Percentiles rank a stretch among this genome's conserved stretches.
phyloP scores from a whole-genome alignment of 495 filamentous ascomycete genomes.

The Lineolata rhizophorae region DNA sequence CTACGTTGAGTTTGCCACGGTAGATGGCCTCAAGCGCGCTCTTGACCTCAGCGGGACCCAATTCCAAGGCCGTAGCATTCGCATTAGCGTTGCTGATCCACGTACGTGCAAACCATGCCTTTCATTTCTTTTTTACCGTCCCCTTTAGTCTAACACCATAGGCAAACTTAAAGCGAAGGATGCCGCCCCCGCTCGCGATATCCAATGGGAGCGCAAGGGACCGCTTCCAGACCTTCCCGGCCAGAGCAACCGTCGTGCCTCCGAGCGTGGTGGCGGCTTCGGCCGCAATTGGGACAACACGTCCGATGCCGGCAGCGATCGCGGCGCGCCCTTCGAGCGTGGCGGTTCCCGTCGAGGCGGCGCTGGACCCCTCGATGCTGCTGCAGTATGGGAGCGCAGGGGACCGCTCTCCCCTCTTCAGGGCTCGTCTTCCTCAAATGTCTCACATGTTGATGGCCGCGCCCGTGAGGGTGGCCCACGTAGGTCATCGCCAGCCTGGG shows the following conservation, averaged over 20 bases:
- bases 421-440: no score
- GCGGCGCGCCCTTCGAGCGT: conserved; percentile 22
- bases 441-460: no score
- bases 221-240: conserved; percentile 52
- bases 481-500: conserved; percentile 61
- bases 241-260: conserved; percentile 25
- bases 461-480: no score
- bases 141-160: background rate
- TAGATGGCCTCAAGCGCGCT: conserved; percentile 81
- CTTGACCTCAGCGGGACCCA: conserved; percentile 55
- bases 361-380: conserved; percentile 70
- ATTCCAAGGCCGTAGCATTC: conserved; percentile 71
- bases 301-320: conserved; percentile 26
- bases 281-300: conserved; percentile 18
- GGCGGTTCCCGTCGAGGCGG: conserved; percentile 19
- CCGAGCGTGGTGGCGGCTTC: conserved; percentile 20
- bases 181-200: conserved; percentile 34
- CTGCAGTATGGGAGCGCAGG: conserved; percentile 87
- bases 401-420: conserved; percentile 73
- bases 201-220: conserved; percentile 81
- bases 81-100: conserved; percentile 70
- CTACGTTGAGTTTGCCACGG: conserved; percentile 78
- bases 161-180: conserved; percentile 46
- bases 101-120: conserved; percentile 29
- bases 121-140: no score